phyloP scores from a whole-genome alignment of 2,329 filamentous ascomycete genomes.

The Xylariomycetidae sp. region DNA sequence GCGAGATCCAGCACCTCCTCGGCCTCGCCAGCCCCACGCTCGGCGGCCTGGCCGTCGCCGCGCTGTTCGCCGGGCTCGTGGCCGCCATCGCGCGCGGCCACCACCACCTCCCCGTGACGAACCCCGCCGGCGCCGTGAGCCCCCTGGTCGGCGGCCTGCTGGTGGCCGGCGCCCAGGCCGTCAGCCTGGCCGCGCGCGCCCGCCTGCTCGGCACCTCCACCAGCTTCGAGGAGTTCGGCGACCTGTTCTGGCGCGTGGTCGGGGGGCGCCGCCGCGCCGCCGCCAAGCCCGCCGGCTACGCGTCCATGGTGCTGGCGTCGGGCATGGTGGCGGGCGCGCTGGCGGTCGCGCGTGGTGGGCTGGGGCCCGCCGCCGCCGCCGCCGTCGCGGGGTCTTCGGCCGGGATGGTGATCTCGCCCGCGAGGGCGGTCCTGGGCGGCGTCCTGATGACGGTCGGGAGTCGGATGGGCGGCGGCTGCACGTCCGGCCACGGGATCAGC shows the following conservation, averaged over 20 bases:
- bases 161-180: conserved; percentile 52
- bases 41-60: conserved; percentile 37
- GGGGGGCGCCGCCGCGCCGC: conserved; percentile 23
- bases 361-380: too few relatives aligned
- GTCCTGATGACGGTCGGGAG: conserved; percentile 53
- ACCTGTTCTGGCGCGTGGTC: conserved; percentile 38
- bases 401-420: conserved; percentile 7
- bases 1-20: conserved; percentile 34
- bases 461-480: conserved; percentile 59
- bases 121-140: conserved; percentile 29
- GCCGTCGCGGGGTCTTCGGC: too few relatives aligned
- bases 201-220: conserved; percentile 55
- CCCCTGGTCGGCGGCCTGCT: conserved; percentile 51
- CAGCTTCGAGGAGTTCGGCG: conserved; percentile 55
- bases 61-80: conserved; percentile 34
- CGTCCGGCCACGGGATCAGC: conserved; percentile 63
- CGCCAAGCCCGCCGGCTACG: conserved; percentile 30
- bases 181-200: conserved; percentile 47
- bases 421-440: conserved; percentile 46
- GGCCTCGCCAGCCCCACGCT: conserved; percentile 32
- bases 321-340: conserved; percentile 45
- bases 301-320: conserved; percentile 44
- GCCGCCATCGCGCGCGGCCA: conserved; percentile 23
- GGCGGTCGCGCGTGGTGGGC: conserved; percentile 25
- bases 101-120: conserved; percentile 8